These are phyloP conservation scores for Crassisporium funariophilum DNA, from an alignment of 768 basidiomycete species.

Conservation along the genomic window DNA sequence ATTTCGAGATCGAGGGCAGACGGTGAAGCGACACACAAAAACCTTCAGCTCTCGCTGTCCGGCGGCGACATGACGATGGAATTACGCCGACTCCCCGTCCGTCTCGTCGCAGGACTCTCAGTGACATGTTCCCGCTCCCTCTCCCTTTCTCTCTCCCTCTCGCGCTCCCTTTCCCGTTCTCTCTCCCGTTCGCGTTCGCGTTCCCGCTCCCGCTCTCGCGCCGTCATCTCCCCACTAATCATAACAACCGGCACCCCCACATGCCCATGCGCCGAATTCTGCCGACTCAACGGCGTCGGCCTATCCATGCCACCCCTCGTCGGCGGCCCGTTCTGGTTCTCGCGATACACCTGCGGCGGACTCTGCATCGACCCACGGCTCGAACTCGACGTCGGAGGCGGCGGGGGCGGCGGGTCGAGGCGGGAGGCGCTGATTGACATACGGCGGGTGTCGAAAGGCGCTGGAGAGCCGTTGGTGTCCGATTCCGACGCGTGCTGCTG, in stretches of 20 bases:
- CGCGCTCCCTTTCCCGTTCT: conserved; percentile 1
- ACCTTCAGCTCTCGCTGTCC: conserved; percentile 23
- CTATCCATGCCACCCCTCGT: conserved; percentile 4
- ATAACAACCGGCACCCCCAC: conserved; percentile 5
- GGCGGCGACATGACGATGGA: conserved; percentile 39
- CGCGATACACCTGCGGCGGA: conserved; percentile 36
- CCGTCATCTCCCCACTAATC: conserved; percentile 10
- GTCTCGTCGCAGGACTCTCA: conserved; percentile 16
- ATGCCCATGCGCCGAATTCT: conserved; percentile 3
- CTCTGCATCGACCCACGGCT: conserved; percentile 29
- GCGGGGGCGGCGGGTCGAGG: conserved; percentile 43
- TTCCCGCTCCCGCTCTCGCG: conserved; percentile 8
- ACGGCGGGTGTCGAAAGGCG: conserved; percentile 51
- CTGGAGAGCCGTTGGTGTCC: conserved; percentile 46
- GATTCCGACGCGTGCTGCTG: conserved; percentile 32
- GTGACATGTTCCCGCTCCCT: background rate
- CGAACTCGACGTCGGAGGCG: conserved; percentile 24
- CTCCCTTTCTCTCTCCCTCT: conserved; percentile 5
- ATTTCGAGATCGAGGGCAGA: conserved; percentile 1
- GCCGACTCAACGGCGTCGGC: conserved; percentile 7
- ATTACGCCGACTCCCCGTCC: conserved; percentile 35
- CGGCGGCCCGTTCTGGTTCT: conserved; percentile 24
- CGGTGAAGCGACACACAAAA: background rate
- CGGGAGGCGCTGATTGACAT: conserved; percentile 52
- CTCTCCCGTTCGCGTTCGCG: conserved; percentile 5